Evolutionary conservation across 2,329 filamentous ascomycete genomes (phyloP).

Genomic region (Sporothrix dimorphospora): DNA sequence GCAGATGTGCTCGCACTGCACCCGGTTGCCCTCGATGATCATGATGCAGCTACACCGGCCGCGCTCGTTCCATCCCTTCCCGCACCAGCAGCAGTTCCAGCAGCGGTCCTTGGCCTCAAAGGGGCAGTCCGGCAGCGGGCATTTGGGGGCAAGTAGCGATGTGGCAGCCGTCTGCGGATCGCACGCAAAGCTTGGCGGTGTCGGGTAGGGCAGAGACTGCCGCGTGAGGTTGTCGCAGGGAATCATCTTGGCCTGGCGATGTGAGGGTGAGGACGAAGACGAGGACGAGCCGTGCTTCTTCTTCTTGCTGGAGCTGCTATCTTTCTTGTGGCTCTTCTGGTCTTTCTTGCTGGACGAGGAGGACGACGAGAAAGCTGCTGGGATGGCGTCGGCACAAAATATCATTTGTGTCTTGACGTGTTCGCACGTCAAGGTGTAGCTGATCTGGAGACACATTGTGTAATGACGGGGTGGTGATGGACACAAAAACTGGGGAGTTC

Average conservation of each 20-base stretch:
- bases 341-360: conserved; percentile 1
- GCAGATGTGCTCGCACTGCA: conserved; percentile 59
- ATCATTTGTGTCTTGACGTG: conserved; percentile 51
- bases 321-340: conserved; percentile 6
- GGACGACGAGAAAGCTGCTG: conserved; percentile 1
- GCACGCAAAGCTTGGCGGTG: conserved; percentile 48
- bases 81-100: conserved; percentile 62
- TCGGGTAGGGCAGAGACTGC: conserved; percentile 52
- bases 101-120: conserved; percentile 53
- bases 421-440: conserved; percentile 56
- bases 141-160: conserved; percentile 45
- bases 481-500: background rate
- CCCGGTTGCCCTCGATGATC: conserved; percentile 54
- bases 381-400: conserved; percentile 50
- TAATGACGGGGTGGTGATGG: background rate
- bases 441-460: conserved; percentile 54
- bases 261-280: conserved; percentile 28
- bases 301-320: conserved; percentile 25
- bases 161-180: conserved; percentile 38
- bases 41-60: conserved; percentile 57
- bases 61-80: conserved; percentile 54
- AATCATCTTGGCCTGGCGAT: conserved; percentile 35
- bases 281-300: conserved; percentile 30
- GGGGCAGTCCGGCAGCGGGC: conserved; percentile 52
- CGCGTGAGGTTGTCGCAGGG: conserved; percentile 50